Evolutionary conservation across 345 rosid species (phyloP).

Genomic region (Anastatica hierochuntica): DNA sequence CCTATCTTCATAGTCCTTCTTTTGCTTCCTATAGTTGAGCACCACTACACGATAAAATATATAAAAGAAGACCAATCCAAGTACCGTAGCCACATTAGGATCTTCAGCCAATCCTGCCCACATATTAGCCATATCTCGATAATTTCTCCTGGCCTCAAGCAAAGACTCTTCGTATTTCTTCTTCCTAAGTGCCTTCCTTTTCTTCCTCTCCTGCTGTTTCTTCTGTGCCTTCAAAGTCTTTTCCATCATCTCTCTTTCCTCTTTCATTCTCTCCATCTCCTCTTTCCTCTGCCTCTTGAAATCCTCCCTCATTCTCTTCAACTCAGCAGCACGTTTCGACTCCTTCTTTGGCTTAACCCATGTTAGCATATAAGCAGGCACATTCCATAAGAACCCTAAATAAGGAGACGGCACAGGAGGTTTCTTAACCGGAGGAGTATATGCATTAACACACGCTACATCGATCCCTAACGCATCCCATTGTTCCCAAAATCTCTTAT

Average conservation of each 20-base stretch:
- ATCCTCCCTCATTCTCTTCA: slow-evolving; percentile 57
- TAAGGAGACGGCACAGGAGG: slow-evolving; percentile 64
- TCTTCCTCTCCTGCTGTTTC: slow-evolving; percentile 56
- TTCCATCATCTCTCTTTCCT: slow-evolving; percentile 65
- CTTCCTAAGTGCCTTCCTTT: slow-evolving; percentile 42
- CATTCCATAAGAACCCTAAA: slow-evolving; percentile 63
- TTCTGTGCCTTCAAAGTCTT: slow-evolving; percentile 41
- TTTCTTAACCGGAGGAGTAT: slow-evolving; percentile 69
- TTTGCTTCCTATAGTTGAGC: slow-evolving; percentile 68
- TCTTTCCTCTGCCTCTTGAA: slow-evolving; percentile 54
- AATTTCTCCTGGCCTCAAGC: slow-evolving; percentile 49
- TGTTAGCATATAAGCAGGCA: slow-evolving; percentile 46
- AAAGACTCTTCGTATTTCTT: slow-evolving; percentile 53
- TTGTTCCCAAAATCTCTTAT: slow-evolving; percentile 66
- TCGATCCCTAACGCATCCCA: slow-evolving; percentile 71
- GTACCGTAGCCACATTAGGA: slow-evolving; percentile 49
- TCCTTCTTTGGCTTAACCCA: slow-evolving; percentile 59
- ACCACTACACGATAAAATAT: slow-evolving; percentile 76
- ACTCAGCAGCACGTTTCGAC: slow-evolving; percentile 50
- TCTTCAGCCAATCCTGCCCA: slow-evolving; percentile 68
- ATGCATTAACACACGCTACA: slow-evolving; percentile 59
- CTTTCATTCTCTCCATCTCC: slow-evolving; percentile 43
- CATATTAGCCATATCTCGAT: slow-evolving; percentile 37
- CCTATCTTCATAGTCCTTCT: slow-evolving; percentile 89
- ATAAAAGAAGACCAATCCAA: slow-evolving; percentile 68